Evolutionary conservation across 768 basidiomycete genomes (phyloP), one percentile per base, ranked within the genome.

Genomic region (Psilocybe tampanensis): DNA sequence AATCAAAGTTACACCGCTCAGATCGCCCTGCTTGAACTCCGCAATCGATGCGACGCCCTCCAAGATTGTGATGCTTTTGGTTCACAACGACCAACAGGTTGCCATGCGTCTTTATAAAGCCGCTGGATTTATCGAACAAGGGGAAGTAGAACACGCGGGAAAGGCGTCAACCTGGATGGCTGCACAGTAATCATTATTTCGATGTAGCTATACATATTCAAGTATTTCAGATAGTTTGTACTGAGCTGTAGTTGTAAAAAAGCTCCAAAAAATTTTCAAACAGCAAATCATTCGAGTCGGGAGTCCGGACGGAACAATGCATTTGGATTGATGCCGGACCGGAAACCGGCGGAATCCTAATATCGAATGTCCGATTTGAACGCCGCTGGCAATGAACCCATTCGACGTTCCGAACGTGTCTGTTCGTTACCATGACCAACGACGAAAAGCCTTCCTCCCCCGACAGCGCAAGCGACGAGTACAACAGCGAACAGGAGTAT

Each of bases 391-490:
- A n/a, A n/a, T n/a, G n/a, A n/a, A 44, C 43, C 22, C 11, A 9
- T 18, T 44, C 3, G 43, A 44, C 43, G 11, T 22, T 9, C 29
- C 29, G 29, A n/a, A 44, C 22, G 5, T 11, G n/a, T 44, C 11
- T 11, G 19, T 44, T 18, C 18, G n/a, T 18, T 23, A 50, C 39
- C 47, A 55, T 56, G 51, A 33, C 43, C 44, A 34, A 34, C 58
- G 58, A 59, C 45, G 47, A 59, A 41, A 51, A 47, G 22, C 23
- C 7, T 8, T 1, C 18, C 11, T 49, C 32, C 22, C 22, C 15
- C 47, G 45, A 53, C 39, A 21, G 13, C 44, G 29, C 50, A n/a
- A 24, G 53, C 23, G 53, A 59, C 23, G 52, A 63, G 2, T 32
- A 39, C 13, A 42, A 52, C 12, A 43, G 39, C 26, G 45, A 52